phyloP scores from a whole-genome alignment of 2,329 filamentous ascomycete genomes.

The Samsoniella hepiali region DNA sequence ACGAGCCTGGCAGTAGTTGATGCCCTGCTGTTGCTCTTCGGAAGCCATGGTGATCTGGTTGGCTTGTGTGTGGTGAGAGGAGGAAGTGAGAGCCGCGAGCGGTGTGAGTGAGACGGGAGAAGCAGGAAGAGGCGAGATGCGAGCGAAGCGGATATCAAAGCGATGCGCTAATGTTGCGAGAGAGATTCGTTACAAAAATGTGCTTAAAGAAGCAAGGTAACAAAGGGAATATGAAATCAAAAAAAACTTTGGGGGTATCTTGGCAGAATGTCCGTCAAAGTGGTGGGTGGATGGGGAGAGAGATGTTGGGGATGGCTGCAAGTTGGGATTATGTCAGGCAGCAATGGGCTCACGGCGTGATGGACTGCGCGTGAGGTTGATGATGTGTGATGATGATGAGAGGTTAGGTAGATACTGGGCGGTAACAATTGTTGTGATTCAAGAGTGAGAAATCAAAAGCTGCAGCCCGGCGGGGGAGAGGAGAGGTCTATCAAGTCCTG shows the following conservation, averaged over 20 bases:
- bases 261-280: background rate
- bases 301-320: slow-evolving; percentile 1
- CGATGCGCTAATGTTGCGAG: background rate
- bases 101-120: background rate
- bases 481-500: slow-evolving; percentile 17
- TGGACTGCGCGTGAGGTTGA: slow-evolving; percentile 1
- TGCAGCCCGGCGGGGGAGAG: slow-evolving; percentile 13
- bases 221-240: slow-evolving; percentile 1
- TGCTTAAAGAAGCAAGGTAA: slow-evolving; percentile 5
- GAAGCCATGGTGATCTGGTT: slow-evolving; percentile 14
- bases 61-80: background rate
- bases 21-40: slow-evolving; percentile 12
- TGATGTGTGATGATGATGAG: slow-evolving; percentile 10
- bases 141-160: background rate
- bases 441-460: slow-evolving; percentile 1
- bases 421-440: slow-evolving; percentile 13
- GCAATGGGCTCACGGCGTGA: slow-evolving; percentile 8
- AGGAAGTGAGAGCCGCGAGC: background rate
- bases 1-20: slow-evolving; percentile 4
- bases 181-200: slow-evolving; percentile 10
- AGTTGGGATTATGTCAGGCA: slow-evolving; percentile 14
- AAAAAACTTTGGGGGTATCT: background rate
- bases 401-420: slow-evolving; percentile 11
- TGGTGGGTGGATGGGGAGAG: background rate
- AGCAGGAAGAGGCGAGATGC: background rate